phyloP scores from a whole-genome alignment of 768 basidiomycete genomes.

The Mycena vitilis region DNA sequence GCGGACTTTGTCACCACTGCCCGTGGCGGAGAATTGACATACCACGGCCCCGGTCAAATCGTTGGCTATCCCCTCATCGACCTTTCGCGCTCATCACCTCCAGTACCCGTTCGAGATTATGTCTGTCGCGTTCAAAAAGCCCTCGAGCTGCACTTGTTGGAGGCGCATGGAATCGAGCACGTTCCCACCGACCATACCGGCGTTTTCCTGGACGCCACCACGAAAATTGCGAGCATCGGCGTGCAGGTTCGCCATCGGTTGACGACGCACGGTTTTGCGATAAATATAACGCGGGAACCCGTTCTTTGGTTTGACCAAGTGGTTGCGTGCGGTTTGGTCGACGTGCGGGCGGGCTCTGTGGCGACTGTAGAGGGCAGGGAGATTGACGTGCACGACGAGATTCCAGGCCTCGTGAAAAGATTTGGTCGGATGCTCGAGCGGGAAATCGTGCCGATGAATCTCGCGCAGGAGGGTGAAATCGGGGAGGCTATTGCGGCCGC shows the following conservation, averaged over 20 bases:
- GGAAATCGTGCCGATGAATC: conserved; percentile 57
- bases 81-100: conserved; percentile 80
- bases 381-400: conserved; percentile 61
- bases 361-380: conserved; percentile 54
- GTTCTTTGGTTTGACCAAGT: conserved; percentile 87
- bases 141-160: conserved; percentile 70
- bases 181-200: conserved; percentile 86
- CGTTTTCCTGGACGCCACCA: conserved; percentile 82
- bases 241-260: conserved; percentile 95
- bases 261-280: conserved; percentile 93
- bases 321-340: conserved; percentile 90
- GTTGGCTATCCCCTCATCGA: conserved; percentile 96
- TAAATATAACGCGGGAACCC: conserved; percentile 90
- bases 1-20: conserved; percentile 88
- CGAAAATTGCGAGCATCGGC: conserved; percentile 95
- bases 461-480: conserved; percentile 57
- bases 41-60: conserved; percentile 97
- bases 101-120: conserved; percentile 81
- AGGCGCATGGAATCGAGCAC: conserved; percentile 68
- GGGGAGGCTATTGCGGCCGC: conserved; percentile 58
- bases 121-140: conserved; percentile 85
- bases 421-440: conserved; percentile 64
- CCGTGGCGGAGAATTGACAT: conserved; percentile 94
- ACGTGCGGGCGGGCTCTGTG: conserved; percentile 83
- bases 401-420: conserved; percentile 59